phyloP scores from a whole-genome alignment of 768 basidiomycete species.

The Tephrocybe sp. region DNA sequence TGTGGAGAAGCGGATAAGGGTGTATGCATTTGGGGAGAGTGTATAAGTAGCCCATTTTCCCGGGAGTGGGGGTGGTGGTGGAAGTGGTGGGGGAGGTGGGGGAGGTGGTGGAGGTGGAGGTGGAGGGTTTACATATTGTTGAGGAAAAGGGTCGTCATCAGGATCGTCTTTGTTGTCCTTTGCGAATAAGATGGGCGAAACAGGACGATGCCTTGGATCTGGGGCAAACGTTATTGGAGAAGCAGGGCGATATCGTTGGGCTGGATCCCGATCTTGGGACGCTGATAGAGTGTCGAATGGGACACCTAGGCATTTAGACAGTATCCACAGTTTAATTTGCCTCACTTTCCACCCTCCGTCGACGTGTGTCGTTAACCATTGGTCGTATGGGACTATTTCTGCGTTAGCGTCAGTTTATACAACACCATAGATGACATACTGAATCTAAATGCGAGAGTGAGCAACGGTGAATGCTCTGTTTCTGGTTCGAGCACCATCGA shows the following conservation, averaged over 20 bases:
- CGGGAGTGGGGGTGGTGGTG: background rate
- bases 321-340: slow-evolving; percentile 60
- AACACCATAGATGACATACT: slow-evolving; percentile 33
- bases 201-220: slow-evolving; percentile 34
- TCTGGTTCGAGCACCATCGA: slow-evolving; percentile 3
- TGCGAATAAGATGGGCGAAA: slow-evolving; percentile 44
- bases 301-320: slow-evolving; percentile 50
- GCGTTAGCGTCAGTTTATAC: background rate
- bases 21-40: slow-evolving; percentile 27
- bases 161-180: slow-evolving; percentile 30
- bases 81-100: background rate
- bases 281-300: slow-evolving; percentile 23
- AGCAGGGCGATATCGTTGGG: slow-evolving; percentile 36
- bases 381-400: slow-evolving; percentile 63
- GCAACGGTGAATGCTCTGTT: slow-evolving; percentile 10
- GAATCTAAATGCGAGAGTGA: slow-evolving; percentile 55
- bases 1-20: slow-evolving; percentile 63
- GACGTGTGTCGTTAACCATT: slow-evolving; percentile 74
- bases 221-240: slow-evolving; percentile 73
- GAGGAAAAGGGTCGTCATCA: no score
- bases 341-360: slow-evolving; percentile 58
- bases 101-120: slow-evolving; percentile 2
- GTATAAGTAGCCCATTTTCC: slow-evolving; percentile 11
- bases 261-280: slow-evolving; percentile 1
- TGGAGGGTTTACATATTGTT: no score